Percentiles rank a stretch among this genome's conserved stretches.
These are phyloP conservation scores for Russula sp. DNA, from an alignment of 768 basidiomycete genomes.

Conservation along the genomic window DNA sequence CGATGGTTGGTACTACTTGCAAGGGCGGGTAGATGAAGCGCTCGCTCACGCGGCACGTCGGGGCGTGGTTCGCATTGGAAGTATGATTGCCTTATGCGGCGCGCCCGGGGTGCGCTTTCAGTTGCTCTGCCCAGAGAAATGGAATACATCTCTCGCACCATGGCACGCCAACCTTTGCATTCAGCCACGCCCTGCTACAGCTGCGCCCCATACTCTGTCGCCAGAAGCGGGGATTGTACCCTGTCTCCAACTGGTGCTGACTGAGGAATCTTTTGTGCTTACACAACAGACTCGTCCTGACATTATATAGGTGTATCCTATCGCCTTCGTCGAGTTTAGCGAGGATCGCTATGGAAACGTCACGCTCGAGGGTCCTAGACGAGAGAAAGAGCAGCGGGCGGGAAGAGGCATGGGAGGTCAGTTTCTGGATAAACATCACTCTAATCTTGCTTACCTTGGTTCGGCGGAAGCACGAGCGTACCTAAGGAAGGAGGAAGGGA, in stretches of 20 bases:
- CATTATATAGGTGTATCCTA: constrained; percentile 47
- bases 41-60: constrained; percentile 61
- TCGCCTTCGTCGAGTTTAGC: constrained; percentile 72
- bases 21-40: constrained; percentile 66
- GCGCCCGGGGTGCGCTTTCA: constrained; percentile 53
- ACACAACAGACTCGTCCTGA: neutral
- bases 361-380: constrained; percentile 52
- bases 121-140: constrained; percentile 48
- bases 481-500: constrained; percentile 50
- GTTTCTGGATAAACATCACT: neutral
- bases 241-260: constrained; percentile 65
- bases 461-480: constrained; percentile 53
- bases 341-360: constrained; percentile 43
- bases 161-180: constrained; percentile 92
- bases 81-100: constrained; percentile 75
- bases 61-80: constrained; percentile 64
- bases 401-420: constrained; percentile 67
- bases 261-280: constrained; percentile 40
- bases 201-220: constrained; percentile 71
- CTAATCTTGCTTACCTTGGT: neutral
- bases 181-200: constrained; percentile 52
- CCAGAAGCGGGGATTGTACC: constrained; percentile 75
- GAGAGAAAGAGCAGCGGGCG: constrained; percentile 58
- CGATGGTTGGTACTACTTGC: constrained; percentile 93
- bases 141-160: constrained; percentile 73